Conservation (phyloP, 371 early-diverging fungal species). For the Mucor circinelloides region DNA sequence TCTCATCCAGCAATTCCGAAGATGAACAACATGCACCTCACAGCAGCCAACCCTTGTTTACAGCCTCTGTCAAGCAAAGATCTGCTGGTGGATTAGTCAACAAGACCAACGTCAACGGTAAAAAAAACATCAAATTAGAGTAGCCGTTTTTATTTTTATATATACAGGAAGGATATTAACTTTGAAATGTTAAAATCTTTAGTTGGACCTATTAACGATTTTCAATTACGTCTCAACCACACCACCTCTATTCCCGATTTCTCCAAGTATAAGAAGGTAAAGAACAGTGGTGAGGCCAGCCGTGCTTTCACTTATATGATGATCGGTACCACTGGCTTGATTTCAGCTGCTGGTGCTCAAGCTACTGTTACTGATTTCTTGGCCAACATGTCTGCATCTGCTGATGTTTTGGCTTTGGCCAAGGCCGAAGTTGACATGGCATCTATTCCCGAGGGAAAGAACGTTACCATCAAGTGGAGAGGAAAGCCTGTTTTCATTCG, state of each 20-base stretch:
- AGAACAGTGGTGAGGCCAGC: constrained; percentile 67
- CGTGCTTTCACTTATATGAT: constrained; percentile 91
- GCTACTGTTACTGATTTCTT: constrained; percentile 91
- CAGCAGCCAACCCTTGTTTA: constrained; percentile 32
- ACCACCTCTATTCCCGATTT: constrained; percentile 71
- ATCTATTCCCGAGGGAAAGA: constrained; percentile 95
- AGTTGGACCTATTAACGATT: constrained; percentile 40
- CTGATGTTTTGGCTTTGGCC: constrained; percentile 97
- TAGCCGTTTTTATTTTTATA: not conserved
- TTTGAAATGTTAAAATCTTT: not conserved
- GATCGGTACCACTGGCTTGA: constrained; percentile 89
- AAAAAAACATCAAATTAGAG: too few species aligned
- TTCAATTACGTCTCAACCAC: constrained; percentile 60
- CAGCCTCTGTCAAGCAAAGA: constrained; percentile 39
- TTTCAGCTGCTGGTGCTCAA: constrained; percentile 89
- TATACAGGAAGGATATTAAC: not conserved
- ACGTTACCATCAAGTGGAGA: constrained; percentile 97
- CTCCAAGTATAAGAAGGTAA: constrained; percentile 63
- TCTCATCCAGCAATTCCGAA: constrained; percentile 32
- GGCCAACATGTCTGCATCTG: constrained; percentile 92
- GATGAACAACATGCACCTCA: constrained; percentile 42
- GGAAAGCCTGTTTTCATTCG: constrained; percentile 98
- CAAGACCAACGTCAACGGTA: constrained; percentile 41
- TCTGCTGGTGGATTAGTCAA: constrained; percentile 37
- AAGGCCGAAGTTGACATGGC: constrained; percentile 94